phyloP scores from a whole-genome alignment of 495 filamentous ascomycete genomes.

The Rhypophila decipiens region DNA sequence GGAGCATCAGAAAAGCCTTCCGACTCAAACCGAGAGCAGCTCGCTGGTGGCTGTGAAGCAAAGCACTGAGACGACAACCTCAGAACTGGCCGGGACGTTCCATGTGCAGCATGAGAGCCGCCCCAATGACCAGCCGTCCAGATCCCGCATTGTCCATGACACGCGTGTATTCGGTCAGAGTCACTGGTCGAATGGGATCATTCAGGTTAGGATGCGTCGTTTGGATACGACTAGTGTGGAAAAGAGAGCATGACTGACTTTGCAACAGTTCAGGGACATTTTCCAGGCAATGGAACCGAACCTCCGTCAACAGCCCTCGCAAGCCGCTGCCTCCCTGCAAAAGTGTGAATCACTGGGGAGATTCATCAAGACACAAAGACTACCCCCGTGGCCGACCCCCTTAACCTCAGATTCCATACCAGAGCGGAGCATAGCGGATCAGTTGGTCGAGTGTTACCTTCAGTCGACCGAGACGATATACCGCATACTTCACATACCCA shows the following conservation, averaged over 20 bases:
- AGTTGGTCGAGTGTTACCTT: slow-evolving; percentile 40
- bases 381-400: slow-evolving; percentile 12
- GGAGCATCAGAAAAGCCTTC: slow-evolving; percentile 29
- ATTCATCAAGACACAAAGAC: slow-evolving; percentile 12
- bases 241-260: neutral
- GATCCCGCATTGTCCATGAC: slow-evolving; percentile 42
- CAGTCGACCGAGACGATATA: slow-evolving; percentile 41
- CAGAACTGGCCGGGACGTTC: slow-evolving; percentile 2
- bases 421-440: slow-evolving; percentile 38
- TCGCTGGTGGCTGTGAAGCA: neutral
- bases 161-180: slow-evolving; percentile 49
- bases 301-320: slow-evolving; percentile 3
- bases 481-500: slow-evolving; percentile 53
- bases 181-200: slow-evolving; percentile 45
- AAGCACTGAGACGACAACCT: neutral
- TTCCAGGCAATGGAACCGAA: slow-evolving; percentile 16
- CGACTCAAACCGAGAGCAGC: too few relatives aligned
- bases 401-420: slow-evolving; percentile 28
- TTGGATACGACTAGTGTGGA: too few relatives aligned
- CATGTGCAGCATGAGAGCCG: slow-evolving; percentile 13
- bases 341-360: slow-evolving; percentile 26
- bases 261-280: slow-evolving; percentile 25
- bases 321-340: slow-evolving; percentile 1
- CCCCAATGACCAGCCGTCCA: slow-evolving; percentile 6
- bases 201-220: too few relatives aligned